Evolutionary conservation across 2,329 filamentous ascomycete species (phyloP), one percentile per base, ranked within the genome.

Genomic region (Pseudocercospora fuligena): DNA sequence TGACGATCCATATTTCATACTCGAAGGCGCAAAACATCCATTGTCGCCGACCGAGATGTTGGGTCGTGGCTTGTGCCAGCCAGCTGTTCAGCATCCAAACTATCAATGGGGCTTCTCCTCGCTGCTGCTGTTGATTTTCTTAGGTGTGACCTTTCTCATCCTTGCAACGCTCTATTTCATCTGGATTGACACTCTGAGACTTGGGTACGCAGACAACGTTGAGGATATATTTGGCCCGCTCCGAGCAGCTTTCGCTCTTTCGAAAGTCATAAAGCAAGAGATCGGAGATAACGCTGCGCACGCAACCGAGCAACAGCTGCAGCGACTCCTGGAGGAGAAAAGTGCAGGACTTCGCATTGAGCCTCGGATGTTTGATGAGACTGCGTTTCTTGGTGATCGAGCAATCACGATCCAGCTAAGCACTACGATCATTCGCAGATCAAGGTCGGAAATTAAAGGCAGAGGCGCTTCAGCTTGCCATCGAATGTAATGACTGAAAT

Each of bases 21-120:
- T 40, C 36, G 36, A 40, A 5, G 36, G 36, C 36, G 36, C 14
- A 16, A 40, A 40, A n/a, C 3, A n/a, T 1, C 36, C 36, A 1
- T 3, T 5, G 16, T 40, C 36, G 14, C 36, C 2, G 47, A 51
- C 8, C 47, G 47, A 51, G 8, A 51, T 51, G 47, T 8, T 51
- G 25, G 47, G 25, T 25, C 23, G 3, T 60, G 58, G 58, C n/a
- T 12, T 46, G 4, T 61, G 59, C 21, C 59, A 61, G 14, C 36
- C 43, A 2, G 43, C 33, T n/a, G 21, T 40, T 5, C 21, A 25
- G 19, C n/a, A 51, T 51, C 47, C 23, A 6, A 51, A 25, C 47
- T 61, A 36, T 49, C 23, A 49, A 49, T 61, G 59, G 59, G 59
- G 59, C 9, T 47, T 61, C 12, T 61, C 59, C 5, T n/a, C 43